phyloP scores from a whole-genome alignment of 2,329 filamentous ascomycete genomes.

The Aciculosporium take region DNA sequence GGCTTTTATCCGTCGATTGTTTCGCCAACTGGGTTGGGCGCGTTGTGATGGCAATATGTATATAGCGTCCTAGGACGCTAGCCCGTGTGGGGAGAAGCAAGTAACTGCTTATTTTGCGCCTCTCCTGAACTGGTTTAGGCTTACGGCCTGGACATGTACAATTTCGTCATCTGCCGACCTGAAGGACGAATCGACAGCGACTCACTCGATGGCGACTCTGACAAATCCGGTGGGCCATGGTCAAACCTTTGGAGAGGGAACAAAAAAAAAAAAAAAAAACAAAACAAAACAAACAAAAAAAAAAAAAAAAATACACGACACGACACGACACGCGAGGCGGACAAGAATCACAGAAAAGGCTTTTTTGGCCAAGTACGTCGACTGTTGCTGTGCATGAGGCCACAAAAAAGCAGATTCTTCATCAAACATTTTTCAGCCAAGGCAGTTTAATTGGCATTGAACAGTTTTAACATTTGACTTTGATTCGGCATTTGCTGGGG shows the following conservation, averaged over 20 bases:
- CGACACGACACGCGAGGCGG: too few species aligned
- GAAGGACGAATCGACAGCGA: neutral
- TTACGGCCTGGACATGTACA: neutral
- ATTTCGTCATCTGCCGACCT: neutral
- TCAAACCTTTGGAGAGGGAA: neutral
- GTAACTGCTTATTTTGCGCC: neutral
- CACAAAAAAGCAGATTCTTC: neutral
- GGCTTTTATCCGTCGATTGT: conserved; percentile 40
- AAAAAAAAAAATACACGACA: neutral
- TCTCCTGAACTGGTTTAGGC: neutral
- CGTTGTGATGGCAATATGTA: conserved; percentile 24
- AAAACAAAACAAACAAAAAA: neutral
- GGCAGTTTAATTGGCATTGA: neutral
- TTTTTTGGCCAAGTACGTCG: neutral
- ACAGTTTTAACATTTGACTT: neutral
- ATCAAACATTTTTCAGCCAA: neutral
- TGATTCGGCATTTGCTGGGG: neutral
- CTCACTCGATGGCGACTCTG: neutral
- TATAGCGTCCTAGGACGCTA: neutral
- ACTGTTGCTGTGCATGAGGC: neutral
- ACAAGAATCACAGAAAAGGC: neutral
- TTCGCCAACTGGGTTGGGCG: conserved; percentile 26
- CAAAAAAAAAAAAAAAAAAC: neutral
- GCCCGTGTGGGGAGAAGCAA: neutral
- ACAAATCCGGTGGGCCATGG: neutral